phyloP scores from a whole-genome alignment of 1,139 yeast genomes.

The Pichia terricola region DNA sequence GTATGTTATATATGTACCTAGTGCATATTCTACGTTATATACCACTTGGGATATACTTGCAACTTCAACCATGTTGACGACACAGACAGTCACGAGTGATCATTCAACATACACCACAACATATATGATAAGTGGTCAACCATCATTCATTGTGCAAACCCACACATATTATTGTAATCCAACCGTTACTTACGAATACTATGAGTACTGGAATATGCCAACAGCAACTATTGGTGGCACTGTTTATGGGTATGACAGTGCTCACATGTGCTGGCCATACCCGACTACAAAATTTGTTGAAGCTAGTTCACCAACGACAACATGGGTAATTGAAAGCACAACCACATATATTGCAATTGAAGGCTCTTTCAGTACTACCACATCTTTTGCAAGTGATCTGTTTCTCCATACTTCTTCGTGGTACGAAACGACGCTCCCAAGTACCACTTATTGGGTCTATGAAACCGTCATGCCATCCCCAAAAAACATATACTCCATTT shows the following conservation, averaged over 20 bases:
- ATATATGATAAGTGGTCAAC: neutral
- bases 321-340: neutral
- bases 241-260: neutral
- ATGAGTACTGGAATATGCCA: conserved; percentile 1
- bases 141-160: neutral
- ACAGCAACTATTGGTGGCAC: neutral
- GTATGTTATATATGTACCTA: conserved; percentile 5
- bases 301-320: neutral
- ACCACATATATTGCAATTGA: conserved; percentile 4
- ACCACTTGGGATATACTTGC: neutral
- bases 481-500: no score
- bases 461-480: no score
- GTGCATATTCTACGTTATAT: neutral
- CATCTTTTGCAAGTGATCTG: no score
- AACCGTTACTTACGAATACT: neutral
- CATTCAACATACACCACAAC: neutral
- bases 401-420: no score
- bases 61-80: neutral
- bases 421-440: no score
- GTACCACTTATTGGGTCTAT: no score
- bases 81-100: neutral
- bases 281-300: conserved; percentile 1
- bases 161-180: neutral
- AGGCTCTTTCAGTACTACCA: no score
- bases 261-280: neutral